Evolutionary conservation across 2,329 filamentous ascomycete genomes (phyloP), one percentile per base, ranked within the genome.

Genomic region (Amauroascus niger): DNA sequence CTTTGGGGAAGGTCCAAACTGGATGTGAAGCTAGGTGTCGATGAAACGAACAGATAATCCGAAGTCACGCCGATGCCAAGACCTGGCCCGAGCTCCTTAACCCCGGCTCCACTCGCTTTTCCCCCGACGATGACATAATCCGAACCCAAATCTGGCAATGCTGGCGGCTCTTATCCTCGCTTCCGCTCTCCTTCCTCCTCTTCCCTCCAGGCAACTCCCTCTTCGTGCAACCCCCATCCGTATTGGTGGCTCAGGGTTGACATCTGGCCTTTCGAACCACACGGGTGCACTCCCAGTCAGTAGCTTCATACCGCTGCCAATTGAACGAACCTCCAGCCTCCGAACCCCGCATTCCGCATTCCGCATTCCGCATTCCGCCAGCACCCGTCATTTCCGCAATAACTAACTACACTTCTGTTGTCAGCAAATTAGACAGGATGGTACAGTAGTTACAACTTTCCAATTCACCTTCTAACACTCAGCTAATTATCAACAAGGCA

Each of bases 41-140:
- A n/a, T 35, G 49, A 44, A 52, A 44, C 39, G 49, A 45, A 52
- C 49, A 52, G 49, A 44, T 52, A 35, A 18, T 35, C 26, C 39
- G 8, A 22, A 33, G 40, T 39, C 46, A 24, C 11, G 46, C 37
- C 18, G 22, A 32, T 28, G 47, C 47, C 47, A 49, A 49, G 47
- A 40, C 18, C 33, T 40, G 46, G 41, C 41, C 41, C 41, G 43
- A 46, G 43, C 43, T 39, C 20, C 30, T 39, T 49, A 39, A 49
- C 9, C 39, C 28, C 46, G 46, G 4, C 46, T 22, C 46, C 30
- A 39, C 46, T 24, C 32, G 16, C 18, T 13, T 18, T 39, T 22
- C 45, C 28, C n/a, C 18, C 30, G 45, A 45, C 18, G 46, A 35
- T 49, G 46, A 49, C 33, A 11, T 49, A 51, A 51, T 41, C 35